Evolutionary conservation across 202 grass and related monocot genomes (phyloP), one percentile per base, ranked within the genome.

Genomic region (Saccharum hybrid): DNA sequence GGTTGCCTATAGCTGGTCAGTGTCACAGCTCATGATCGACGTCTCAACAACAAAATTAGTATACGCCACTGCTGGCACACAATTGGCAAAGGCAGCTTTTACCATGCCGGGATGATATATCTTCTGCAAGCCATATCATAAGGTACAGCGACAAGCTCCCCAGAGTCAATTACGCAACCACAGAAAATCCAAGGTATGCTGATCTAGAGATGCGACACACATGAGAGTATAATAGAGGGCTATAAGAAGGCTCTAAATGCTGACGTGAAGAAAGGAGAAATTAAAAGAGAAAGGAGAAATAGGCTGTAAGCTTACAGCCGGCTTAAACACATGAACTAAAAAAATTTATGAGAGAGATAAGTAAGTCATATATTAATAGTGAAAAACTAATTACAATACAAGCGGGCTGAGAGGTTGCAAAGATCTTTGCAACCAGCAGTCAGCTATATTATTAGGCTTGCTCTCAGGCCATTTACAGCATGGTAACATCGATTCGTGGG

Each of bases 151-250:
- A 56, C 69, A 88, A 68, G n/a, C 15, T 34, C 22, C 57, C 7
- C 40, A 81, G 66, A 80, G 82, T 81, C 76, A 88, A 61, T 13
- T 21, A 88, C 61, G 81, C 71, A 88, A 74, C 68, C 67, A 30
- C 37, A 38, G 10, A 46, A 54, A 77, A 51, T 80, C 62, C 30
- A 74, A 42, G 41, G 69, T 60, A 39, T 52, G 67, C 30, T 63
- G 16, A 18, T 67, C 48, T 48, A 81, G 48, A 31, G 37, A 60
- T 63, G 22, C 48, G 16, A 52, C 22, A 54, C 19, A 33, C 77
- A 36, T 4, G 23, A 21, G 4, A 33, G 31, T 33, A 33, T 33
- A 33, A 33, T 3, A 33, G 31, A 2, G 31, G 31, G 31, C 31
- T 33, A 33, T 33, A 33, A 33, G 3, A 33, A 33, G 31, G 31